phyloP scores from a whole-genome alignment of 306 rosid species.

The Fragaria ananassa region DNA sequence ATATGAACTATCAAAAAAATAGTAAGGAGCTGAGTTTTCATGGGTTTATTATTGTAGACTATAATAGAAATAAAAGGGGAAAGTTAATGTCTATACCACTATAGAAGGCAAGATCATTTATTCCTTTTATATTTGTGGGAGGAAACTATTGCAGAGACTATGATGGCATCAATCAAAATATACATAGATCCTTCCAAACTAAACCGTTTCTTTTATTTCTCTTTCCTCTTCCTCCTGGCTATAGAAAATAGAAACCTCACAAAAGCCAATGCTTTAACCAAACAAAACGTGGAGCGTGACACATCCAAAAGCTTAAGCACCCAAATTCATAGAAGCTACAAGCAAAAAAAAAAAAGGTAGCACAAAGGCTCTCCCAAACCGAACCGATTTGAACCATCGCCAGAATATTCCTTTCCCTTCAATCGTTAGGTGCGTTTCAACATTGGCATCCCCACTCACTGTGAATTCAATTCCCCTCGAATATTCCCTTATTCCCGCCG shows the following conservation, averaged over 20 bases:
- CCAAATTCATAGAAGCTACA: constrained; percentile 11
- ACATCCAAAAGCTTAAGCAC: not conserved
- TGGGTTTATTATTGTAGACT: no score
- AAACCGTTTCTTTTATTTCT: no score
- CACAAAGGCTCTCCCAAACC: not conserved
- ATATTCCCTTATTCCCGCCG: constrained; percentile 58
- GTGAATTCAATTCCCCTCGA: constrained; percentile 31
- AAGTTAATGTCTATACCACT: no score
- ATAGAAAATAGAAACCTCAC: not conserved
- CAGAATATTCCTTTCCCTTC: constrained; percentile 32
- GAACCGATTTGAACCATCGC: constrained; percentile 21
- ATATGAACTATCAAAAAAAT: no score
- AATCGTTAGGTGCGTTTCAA: constrained; percentile 19
- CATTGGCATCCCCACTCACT: not conserved
- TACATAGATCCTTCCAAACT: no score
- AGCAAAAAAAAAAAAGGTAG: not conserved
- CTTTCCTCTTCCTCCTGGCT: no score
- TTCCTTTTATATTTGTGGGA: no score
- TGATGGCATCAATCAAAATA: no score
- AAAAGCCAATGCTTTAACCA: not conserved
- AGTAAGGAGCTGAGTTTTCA: no score
- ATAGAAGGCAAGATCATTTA: no score
- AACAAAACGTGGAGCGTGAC: not conserved
- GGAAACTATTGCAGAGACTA: no score
- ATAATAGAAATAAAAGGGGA: no score